phyloP scores from a whole-genome alignment of 768 basidiomycete species.

The Asterophora lycoperdoides region DNA sequence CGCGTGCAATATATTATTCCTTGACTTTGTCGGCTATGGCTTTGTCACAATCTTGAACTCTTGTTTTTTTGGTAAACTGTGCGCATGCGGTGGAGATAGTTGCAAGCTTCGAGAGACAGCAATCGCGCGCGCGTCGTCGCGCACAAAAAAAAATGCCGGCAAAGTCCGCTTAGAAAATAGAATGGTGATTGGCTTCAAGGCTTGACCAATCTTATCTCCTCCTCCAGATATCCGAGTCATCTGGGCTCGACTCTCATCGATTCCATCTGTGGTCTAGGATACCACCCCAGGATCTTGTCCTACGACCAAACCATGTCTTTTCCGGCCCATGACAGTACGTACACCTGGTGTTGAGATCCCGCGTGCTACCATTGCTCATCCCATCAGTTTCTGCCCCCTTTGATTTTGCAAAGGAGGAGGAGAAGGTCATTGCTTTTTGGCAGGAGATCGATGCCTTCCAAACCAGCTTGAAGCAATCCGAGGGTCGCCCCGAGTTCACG shows the following conservation, averaged over 20 bases:
- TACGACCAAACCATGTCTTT: constrained; percentile 49
- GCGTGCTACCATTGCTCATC: constrained; percentile 13
- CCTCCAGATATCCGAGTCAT: constrained; percentile 3
- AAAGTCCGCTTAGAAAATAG: constrained; percentile 15
- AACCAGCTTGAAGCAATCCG: constrained; percentile 87
- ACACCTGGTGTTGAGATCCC: not conserved
- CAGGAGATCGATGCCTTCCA: constrained; percentile 96
- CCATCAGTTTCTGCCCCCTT: constrained; percentile 66
- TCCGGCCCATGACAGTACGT: constrained; percentile 68
- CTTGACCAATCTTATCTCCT: constrained; percentile 17
- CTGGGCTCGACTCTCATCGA: constrained; percentile 15
- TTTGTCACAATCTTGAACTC: too few species aligned
- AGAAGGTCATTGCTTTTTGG: constrained; percentile 90
- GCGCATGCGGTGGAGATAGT: too few species aligned
- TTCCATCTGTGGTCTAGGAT: not conserved
- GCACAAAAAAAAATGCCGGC: constrained; percentile 9
- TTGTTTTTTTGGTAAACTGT: too few species aligned
- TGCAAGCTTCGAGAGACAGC: too few species aligned
- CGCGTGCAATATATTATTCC: too few species aligned
- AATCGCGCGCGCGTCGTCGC: too few species aligned
- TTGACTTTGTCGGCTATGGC: too few species aligned
- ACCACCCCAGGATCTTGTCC: not conserved
- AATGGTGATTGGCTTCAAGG: constrained; percentile 4
- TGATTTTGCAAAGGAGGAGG: constrained; percentile 84
- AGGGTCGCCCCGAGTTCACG: constrained; percentile 84